phyloP scores from a whole-genome alignment of 805 yeast species.

The Metahyphopichia silvanorum region DNA sequence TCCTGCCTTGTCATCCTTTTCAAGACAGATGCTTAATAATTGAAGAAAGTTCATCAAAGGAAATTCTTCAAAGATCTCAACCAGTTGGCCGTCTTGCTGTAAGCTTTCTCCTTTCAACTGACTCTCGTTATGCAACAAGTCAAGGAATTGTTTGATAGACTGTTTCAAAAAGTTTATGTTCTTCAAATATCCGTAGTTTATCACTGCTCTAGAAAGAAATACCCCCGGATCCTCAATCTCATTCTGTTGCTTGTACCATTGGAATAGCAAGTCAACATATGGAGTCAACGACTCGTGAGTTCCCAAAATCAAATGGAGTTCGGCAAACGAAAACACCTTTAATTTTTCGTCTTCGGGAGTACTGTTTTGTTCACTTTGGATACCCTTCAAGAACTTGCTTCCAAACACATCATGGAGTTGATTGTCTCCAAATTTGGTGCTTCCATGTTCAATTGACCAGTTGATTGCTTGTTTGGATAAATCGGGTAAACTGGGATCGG shows the following conservation, averaged over 20 bases:
- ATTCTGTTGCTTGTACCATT: constrained; percentile 28
- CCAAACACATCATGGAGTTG: constrained; percentile 76
- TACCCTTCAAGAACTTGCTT: constrained; percentile 48
- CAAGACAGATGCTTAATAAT: constrained; percentile 56
- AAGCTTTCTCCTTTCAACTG: constrained; percentile 10
- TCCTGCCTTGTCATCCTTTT: constrained; percentile 35
- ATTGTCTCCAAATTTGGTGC: constrained; percentile 64
- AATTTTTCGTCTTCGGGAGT: constrained; percentile 21
- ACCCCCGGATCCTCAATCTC: constrained; percentile 33
- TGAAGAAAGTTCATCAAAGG: constrained; percentile 67
- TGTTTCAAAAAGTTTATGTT: constrained; percentile 59
- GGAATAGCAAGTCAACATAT: constrained; percentile 44
- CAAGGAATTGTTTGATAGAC: constrained; percentile 18
- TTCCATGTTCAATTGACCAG: constrained; percentile 55
- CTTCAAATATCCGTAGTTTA: constrained; percentile 69
- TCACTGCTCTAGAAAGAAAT: constrained; percentile 54
- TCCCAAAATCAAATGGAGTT: constrained; percentile 67
- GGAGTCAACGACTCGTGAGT: constrained; percentile 47
- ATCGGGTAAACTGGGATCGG: constrained; percentile 52
- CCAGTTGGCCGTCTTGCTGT: constrained; percentile 25
- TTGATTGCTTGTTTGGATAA: constrained; percentile 62
- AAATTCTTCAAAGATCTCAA: constrained; percentile 34
- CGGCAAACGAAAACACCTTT: constrained; percentile 61
- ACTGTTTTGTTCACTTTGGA: constrained; percentile 12
- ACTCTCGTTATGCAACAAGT: constrained; percentile 8